phyloP scores from a whole-genome alignment of 352 stramenopile species.

The Thraustochytrium sp. region DNA sequence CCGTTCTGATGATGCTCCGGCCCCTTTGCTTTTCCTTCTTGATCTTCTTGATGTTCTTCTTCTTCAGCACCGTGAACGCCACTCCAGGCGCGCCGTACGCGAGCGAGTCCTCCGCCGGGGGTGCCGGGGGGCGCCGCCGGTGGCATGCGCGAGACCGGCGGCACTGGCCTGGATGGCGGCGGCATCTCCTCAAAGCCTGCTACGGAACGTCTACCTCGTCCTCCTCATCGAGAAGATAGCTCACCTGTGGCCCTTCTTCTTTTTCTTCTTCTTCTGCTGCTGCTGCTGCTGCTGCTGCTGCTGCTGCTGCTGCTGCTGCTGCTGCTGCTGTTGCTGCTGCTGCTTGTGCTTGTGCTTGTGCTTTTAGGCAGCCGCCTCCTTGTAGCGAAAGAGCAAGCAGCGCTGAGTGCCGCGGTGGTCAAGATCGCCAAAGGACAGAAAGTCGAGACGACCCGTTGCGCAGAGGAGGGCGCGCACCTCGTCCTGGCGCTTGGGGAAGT shows the following conservation, averaged over 20 bases:
- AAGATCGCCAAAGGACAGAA: not conserved
- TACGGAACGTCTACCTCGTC: not conserved
- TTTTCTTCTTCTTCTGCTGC: not conserved
- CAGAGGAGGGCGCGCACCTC: not conserved
- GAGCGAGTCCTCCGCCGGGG: no score
- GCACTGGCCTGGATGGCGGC: not conserved
- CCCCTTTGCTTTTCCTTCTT: no score
- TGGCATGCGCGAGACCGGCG: no score
- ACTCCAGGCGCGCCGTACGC: no score
- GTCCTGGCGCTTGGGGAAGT: not conserved
- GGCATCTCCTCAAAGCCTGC: not conserved
- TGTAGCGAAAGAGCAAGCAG: not conserved
- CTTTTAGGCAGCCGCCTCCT: no score
- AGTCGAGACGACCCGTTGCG: not conserved
- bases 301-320: no score
- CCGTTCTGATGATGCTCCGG: no score
- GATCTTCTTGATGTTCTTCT: no score
- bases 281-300: not conserved
- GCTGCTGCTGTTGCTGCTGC: no score
- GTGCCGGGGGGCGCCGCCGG: not conserved
- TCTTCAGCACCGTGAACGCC: no score
- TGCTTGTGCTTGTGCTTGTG: no score
- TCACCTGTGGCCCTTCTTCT: no score
- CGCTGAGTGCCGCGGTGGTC: not conserved
- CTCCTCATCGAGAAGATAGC: not conserved